Conservation (phyloP, 352 stramenopile genomes). For the Globisporangium emineosum region DNA sequence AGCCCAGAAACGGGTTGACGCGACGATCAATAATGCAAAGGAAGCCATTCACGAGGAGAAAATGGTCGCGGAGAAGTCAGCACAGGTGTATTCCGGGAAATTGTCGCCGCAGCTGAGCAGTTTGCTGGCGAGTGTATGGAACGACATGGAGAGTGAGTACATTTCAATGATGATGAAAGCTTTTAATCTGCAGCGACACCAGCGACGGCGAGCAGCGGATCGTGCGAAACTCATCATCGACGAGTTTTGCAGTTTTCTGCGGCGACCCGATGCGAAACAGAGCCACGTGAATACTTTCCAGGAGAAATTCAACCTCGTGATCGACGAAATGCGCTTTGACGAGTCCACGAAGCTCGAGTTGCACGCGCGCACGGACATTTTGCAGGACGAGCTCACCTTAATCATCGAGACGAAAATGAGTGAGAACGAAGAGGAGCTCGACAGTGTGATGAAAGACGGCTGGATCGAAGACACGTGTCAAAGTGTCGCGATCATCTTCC, state of each 20-base stretch:
- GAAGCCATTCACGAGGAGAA: conserved; percentile 27
- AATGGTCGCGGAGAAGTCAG: neutral
- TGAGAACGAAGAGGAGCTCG: conserved; percentile 48
- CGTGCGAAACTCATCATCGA: conserved; percentile 30
- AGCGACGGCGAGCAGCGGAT: conserved; percentile 30
- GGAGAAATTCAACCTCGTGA: conserved; percentile 69
- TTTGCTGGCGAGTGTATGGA: conserved; percentile 44
- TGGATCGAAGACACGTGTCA: conserved; percentile 62
- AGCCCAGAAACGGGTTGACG: conserved; percentile 33
- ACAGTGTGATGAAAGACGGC: conserved; percentile 35
- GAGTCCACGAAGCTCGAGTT: conserved; percentile 77
- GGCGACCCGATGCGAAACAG: conserved; percentile 67
- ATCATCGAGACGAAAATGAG: conserved; percentile 40
- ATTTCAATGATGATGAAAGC: conserved; percentile 39
- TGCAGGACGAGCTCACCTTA: conserved; percentile 58
- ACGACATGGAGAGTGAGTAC: conserved; percentile 58
- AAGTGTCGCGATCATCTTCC: conserved; percentile 38
- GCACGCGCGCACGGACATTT: conserved; percentile 62
- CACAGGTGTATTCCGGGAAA: conserved; percentile 27
- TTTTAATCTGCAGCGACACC: conserved; percentile 35
- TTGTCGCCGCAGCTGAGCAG: conserved; percentile 29
- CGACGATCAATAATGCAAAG: conserved; percentile 17
- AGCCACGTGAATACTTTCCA: conserved; percentile 65
- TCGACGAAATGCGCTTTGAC: conserved; percentile 83
- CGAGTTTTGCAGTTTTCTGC: conserved; percentile 56